These are phyloP conservation scores for Mortierella sp. DNA, from an alignment of 371 early-diverging fungal species.

Conservation along the genomic window DNA sequence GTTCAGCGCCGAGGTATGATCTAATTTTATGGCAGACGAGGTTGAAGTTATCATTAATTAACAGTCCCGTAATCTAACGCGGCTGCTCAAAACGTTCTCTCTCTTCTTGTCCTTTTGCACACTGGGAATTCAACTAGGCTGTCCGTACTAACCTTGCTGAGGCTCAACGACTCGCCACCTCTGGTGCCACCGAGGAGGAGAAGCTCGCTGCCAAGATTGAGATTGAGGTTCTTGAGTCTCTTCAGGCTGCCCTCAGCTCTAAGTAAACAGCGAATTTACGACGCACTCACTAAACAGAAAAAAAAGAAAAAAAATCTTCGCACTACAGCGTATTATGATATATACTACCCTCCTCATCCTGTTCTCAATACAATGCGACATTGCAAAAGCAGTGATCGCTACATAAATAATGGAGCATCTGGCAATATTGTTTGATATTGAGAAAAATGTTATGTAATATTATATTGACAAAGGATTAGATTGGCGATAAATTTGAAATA, in stretches of 20 bases:
- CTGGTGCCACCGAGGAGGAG: constrained; percentile 81
- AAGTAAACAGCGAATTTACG: constrained; percentile 34
- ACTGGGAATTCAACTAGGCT: constrained; percentile 61
- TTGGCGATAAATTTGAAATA: not conserved
- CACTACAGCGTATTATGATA: not conserved
- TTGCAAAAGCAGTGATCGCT: not conserved
- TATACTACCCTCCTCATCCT: constrained; percentile 3
- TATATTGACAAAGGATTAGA: not conserved
- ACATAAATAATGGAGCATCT: not conserved
- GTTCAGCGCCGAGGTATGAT: constrained; percentile 79
- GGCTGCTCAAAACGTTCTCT: not conserved
- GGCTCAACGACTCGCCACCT: constrained; percentile 77
- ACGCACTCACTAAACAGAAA: constrained; percentile 3
- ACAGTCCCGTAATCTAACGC: not conserved
- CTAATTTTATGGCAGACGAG: not conserved
- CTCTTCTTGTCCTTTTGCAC: not conserved
- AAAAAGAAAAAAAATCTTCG: not conserved
- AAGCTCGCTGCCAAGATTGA: constrained; percentile 91
- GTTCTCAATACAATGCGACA: not conserved
- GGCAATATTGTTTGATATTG: not conserved
- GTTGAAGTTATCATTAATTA: not conserved
- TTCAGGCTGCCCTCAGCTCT: constrained; percentile 70
- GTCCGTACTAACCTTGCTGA: constrained; percentile 86
- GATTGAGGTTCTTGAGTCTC: constrained; percentile 91
- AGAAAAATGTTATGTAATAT: not conserved